phyloP scores from a whole-genome alignment of 176 grass and related monocot genomes.

The Triticum dicoccoides region DNA sequence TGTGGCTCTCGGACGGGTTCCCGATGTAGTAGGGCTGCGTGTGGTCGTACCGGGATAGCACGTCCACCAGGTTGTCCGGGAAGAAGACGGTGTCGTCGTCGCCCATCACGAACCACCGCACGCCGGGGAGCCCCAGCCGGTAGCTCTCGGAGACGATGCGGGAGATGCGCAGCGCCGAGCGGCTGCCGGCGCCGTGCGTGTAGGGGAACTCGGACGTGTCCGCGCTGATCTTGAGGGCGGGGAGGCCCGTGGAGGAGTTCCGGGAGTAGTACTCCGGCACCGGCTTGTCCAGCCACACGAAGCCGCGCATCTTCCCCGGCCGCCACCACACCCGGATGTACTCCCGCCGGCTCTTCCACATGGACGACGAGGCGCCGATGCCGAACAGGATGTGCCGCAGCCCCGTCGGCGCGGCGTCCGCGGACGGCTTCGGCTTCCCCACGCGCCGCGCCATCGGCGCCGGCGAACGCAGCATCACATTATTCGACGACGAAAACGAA shows the following conservation, averaged over 20 bases:
- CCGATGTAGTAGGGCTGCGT: slow-evolving; percentile 66
- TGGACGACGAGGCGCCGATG: slow-evolving; percentile 38
- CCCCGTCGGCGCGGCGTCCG: slow-evolving; percentile 20
- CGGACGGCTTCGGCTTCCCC: background rate
- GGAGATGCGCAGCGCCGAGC: slow-evolving; percentile 45
- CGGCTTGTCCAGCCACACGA: slow-evolving; percentile 51
- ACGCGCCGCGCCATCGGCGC: background rate
- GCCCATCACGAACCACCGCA: slow-evolving; percentile 75
- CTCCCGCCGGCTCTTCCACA: slow-evolving; percentile 37
- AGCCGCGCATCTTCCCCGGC: slow-evolving; percentile 35
- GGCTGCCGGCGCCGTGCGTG: slow-evolving; percentile 41
- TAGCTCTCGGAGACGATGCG: slow-evolving; percentile 56
- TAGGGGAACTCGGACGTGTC: slow-evolving; percentile 44
- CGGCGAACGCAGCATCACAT: background rate
- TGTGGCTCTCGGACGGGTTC: slow-evolving; percentile 65
- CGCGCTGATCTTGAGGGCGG: slow-evolving; percentile 29
- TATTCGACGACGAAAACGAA: background rate
- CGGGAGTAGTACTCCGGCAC: slow-evolving; percentile 27
- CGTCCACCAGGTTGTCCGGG: slow-evolving; percentile 60
- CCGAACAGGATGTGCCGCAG: slow-evolving; percentile 54
- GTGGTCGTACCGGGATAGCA: slow-evolving; percentile 71
- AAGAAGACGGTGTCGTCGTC: slow-evolving; percentile 92
- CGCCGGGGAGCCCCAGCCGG: slow-evolving; percentile 32
- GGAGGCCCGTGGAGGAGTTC: slow-evolving; percentile 12
- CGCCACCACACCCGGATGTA: slow-evolving; percentile 23